A percentile compares a stretch with the other conserved stretches of the same genome.
phyloP scores from a whole-genome alignment of 192 early-diverging fungal species.

The Coemansia sp. region DNA sequence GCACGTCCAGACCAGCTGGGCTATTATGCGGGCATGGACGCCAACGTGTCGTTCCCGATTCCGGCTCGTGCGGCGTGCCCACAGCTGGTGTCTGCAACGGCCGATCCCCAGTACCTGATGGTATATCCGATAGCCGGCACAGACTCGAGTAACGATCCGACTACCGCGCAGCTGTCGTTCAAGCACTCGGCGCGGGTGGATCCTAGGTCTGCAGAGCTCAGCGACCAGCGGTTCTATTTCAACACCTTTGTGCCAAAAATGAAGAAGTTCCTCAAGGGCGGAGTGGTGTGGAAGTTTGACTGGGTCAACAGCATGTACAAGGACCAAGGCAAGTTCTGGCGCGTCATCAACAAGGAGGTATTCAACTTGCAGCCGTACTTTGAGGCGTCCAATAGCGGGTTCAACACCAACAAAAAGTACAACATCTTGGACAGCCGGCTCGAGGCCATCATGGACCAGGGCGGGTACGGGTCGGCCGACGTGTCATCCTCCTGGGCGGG shows the following conservation, averaged over 20 bases:
- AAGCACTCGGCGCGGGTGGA: constrained; percentile 6
- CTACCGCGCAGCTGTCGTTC: constrained; percentile 15
- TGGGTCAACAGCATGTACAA: constrained; percentile 53
- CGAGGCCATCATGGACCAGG: constrained; percentile 24
- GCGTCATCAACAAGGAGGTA: constrained; percentile 58
- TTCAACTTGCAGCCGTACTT: constrained; percentile 64
- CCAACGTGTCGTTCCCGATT: constrained; percentile 60
- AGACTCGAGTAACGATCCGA: neutral
- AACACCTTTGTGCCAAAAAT: constrained; percentile 17
- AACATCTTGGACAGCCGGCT: constrained; percentile 53
- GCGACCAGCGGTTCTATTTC: constrained; percentile 18
- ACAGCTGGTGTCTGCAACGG: constrained; percentile 18
- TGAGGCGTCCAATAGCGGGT: constrained; percentile 17
- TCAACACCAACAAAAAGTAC: constrained; percentile 31
- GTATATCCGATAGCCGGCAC: constrained; percentile 14
- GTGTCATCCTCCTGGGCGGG: constrained; percentile 37
- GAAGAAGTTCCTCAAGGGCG: constrained; percentile 55
- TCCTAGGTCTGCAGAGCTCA: constrained; percentile 21
- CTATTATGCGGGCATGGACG: constrained; percentile 40
- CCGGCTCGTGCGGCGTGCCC: constrained; percentile 54
- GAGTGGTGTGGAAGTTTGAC: constrained; percentile 55
- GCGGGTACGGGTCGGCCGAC: constrained; percentile 50
- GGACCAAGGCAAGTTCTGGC: constrained; percentile 49
- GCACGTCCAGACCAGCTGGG: constrained; percentile 21
- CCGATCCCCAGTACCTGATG: constrained; percentile 25